These are phyloP conservation scores for Herpetomonas muscarum DNA, from an alignment of 208 protist genomes.

Conservation along the genomic window DNA sequence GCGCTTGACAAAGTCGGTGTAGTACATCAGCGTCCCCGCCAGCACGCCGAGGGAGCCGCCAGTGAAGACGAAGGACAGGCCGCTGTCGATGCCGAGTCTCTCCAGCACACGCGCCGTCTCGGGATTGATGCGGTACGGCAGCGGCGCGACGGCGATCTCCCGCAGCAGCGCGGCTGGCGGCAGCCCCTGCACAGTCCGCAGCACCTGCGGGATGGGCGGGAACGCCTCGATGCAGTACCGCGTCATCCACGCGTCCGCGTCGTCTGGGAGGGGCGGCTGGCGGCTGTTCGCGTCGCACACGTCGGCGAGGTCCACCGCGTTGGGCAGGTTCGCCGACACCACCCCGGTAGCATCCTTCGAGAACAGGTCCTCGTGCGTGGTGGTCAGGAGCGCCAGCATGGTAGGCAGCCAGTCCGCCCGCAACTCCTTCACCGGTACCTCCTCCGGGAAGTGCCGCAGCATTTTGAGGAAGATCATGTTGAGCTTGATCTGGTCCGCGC, in stretches of 20 bases:
- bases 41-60: slow-evolving; percentile 55
- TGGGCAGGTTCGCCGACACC: slow-evolving; percentile 16
- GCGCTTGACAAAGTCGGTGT: slow-evolving; percentile 26
- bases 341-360: not conserved
- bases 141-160: slow-evolving; percentile 40
- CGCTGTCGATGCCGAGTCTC: slow-evolving; percentile 20
- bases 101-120: slow-evolving; percentile 14
- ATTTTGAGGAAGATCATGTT: slow-evolving; percentile 52
- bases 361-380: slow-evolving; percentile 28
- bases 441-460: slow-evolving; percentile 55
- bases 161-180: slow-evolving; percentile 19
- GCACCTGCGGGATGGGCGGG: slow-evolving; percentile 3
- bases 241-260: slow-evolving; percentile 5
- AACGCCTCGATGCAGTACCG: slow-evolving; percentile 35
- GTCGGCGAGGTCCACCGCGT: slow-evolving; percentile 13
- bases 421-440: slow-evolving; percentile 63
- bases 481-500: slow-evolving; percentile 35
- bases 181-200: slow-evolving; percentile 4
- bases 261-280: slow-evolving; percentile 13
- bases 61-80: slow-evolving; percentile 43
- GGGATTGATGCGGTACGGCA: slow-evolving; percentile 21
- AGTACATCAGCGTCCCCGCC: slow-evolving; percentile 43
- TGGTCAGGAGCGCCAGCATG: slow-evolving; percentile 42
- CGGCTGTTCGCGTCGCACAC: slow-evolving; percentile 31
- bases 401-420: slow-evolving; percentile 52